A percentile compares a stretch with the other conserved stretches of the same genome.
These are phyloP conservation scores for Antitrichia curtipendula DNA, from an alignment of 225 moss, liverwort and hornwort species.

Conservation along the genomic window DNA sequence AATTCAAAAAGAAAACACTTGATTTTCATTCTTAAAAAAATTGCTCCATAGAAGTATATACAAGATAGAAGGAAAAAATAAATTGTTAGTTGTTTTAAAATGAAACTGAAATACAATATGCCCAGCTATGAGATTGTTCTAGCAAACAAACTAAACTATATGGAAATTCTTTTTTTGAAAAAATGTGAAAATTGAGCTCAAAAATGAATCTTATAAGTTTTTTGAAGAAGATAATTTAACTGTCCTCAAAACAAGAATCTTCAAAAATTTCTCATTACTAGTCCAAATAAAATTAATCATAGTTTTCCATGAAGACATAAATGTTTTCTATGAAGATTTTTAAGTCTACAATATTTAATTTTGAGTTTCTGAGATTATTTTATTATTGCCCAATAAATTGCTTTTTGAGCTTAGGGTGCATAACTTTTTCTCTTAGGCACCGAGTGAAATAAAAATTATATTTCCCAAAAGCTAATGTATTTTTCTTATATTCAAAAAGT, in stretches of 20 bases:
- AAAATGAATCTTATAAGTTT: neutral
- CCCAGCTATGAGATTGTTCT: rapidly evolving
- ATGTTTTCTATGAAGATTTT: neutral
- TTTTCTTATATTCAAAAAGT: too few relatives aligned
- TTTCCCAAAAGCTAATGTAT: rapidly evolving
- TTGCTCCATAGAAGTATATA: rapidly evolving
- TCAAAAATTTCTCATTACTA: too few relatives aligned
- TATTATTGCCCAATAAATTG: neutral
- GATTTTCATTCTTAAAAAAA: neutral
- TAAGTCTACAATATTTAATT: too few relatives aligned
- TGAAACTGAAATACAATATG: neutral
- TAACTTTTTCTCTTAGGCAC: rapidly evolving
- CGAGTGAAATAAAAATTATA: rapidly evolving
- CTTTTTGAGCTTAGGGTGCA: neutral
- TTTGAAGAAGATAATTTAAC: too few relatives aligned
- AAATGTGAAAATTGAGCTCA: neutral
- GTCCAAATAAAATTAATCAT: neutral
- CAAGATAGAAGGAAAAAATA: neutral
- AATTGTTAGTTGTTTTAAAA: neutral
- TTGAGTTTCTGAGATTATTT: neutral
- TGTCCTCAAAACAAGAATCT: neutral
- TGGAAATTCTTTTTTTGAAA: neutral
- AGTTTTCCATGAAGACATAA: neutral
- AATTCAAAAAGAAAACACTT: neutral
- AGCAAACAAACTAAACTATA: neutral